Base-by-base conservation (phyloP, 495 filamentous ascomycete species). In the Xanthoparmelia taractica region DNA sequence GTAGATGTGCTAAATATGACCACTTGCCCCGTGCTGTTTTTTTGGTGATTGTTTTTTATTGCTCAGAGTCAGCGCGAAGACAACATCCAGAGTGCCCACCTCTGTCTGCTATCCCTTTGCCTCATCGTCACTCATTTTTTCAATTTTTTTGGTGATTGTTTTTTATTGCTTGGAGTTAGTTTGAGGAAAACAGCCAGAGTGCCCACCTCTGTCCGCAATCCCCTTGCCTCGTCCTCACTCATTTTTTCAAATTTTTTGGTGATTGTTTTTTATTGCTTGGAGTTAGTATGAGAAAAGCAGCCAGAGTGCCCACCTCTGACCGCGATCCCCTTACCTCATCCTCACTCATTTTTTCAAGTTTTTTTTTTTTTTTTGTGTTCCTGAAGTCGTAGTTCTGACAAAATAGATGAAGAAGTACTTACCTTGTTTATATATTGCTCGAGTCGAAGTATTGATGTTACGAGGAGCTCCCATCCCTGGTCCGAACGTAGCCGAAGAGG, bases 41-140 rank as follows among this genome's bases (percentile, higher is more conserved):
- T 63, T 63, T 63, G 60, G 60, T 63, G 60, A 63, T 63, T 63
- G 60, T 63, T 63, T 63, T 63, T 54, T 54, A 18, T 54, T 54
- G 50, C 29, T 54, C 27, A 6, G 50, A 54, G 18, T 54, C 50
- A 54, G 20, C 50, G 50, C 48, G 6, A 52, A n/a, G 40, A 38
- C 4, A 43, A 23, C 37, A 58, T 36, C 31, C 36, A 59, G 57
- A n/a, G 15, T 54, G 50, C 29, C 29, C 50, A 54, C 17, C 12
- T 31, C 48, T 52, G 48, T 29, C 27, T 18, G 25, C 25, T 17
- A 54, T 33, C 50, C 29, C 50, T 54, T 54, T 54, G 29, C 50
- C 50, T 54, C 29, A 0, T 54, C 50, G 6, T 54, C 29, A 11
- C 50, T 54, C 50, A 54, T 33, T 54, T 54, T 54, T 54, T 33